These are phyloP conservation scores for Nakaseomyces delphensis DNA, from an alignment of 1,139 yeast genomes.

Conservation along the genomic window DNA sequence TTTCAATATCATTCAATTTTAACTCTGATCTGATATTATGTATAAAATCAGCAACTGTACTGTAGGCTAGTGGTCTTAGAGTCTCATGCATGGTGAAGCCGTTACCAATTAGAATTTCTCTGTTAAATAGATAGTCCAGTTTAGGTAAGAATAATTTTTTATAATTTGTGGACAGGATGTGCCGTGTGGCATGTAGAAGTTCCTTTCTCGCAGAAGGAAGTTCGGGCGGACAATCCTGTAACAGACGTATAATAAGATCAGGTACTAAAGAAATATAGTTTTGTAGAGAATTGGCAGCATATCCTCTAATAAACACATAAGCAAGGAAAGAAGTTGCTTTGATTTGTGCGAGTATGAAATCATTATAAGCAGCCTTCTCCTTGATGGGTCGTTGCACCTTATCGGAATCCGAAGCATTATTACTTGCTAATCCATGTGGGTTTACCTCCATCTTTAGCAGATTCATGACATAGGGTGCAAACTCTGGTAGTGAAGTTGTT, in stretches of 20 bases:
- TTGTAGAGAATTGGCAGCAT: constrained; percentile 56
- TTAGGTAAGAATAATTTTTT: constrained; percentile 77
- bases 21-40: constrained; percentile 86
- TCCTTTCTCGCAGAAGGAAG: constrained; percentile 88
- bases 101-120: constrained; percentile 79
- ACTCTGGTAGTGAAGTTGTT: constrained; percentile 59
- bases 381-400: constrained; percentile 58
- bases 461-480: constrained; percentile 75
- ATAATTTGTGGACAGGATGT: constrained; percentile 82
- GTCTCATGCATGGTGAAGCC: constrained; percentile 90
- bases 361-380: constrained; percentile 76
- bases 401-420: constrained; percentile 39
- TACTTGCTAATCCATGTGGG: constrained; percentile 60
- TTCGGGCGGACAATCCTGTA: constrained; percentile 97
- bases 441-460: constrained; percentile 69
- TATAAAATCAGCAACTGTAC: constrained; percentile 91
- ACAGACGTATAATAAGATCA: constrained; percentile 69
- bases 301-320: constrained; percentile 79
- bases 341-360: constrained; percentile 89
- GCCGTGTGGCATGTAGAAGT: constrained; percentile 87
- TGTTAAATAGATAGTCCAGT: constrained; percentile 76
- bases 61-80: constrained; percentile 79
- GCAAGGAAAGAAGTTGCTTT: constrained; percentile 95
- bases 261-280: constrained; percentile 70
- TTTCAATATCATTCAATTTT: constrained; percentile 77